Evolutionary conservation across 2,329 filamentous ascomycete species (phyloP).

Genomic region (Talaromyces funiculosus): DNA sequence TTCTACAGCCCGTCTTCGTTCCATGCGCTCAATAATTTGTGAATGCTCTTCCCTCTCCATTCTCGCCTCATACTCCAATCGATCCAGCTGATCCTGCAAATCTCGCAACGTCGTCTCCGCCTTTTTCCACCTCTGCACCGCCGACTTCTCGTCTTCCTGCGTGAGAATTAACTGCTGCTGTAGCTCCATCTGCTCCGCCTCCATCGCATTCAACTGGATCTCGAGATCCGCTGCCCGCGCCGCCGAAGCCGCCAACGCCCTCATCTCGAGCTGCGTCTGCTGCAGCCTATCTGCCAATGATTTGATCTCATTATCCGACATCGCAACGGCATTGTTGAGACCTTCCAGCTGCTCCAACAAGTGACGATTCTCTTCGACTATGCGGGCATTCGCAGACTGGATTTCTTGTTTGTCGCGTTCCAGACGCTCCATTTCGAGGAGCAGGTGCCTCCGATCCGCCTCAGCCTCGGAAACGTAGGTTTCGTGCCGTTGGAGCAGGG

Average conservation of each 20-base stretch:
- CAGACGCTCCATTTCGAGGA: constrained; percentile 66
- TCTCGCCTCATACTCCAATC: constrained; percentile 75
- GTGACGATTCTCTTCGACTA: constrained; percentile 74
- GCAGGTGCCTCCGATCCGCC: constrained; percentile 70
- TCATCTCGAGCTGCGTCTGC: constrained; percentile 70
- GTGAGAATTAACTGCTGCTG: constrained; percentile 62
- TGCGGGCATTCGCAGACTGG: constrained; percentile 69
- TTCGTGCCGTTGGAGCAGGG: constrained; percentile 85
- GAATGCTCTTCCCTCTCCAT: constrained; percentile 76
- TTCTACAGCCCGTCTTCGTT: constrained; percentile 75
- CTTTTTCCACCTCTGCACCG: constrained; percentile 75
- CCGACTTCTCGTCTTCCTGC: constrained; percentile 69
- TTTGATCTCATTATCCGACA: constrained; percentile 75
- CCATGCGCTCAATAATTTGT: constrained; percentile 76
- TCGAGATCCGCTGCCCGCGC: constrained; percentile 73
- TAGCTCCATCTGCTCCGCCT: constrained; percentile 71
- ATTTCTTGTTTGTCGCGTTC: constrained; percentile 68
- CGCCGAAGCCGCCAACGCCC: constrained; percentile 67
- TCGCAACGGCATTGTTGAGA: constrained; percentile 70
- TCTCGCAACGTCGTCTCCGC: constrained; percentile 73
- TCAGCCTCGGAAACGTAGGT: constrained; percentile 90
- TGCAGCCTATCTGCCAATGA: constrained; percentile 70
- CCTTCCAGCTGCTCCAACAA: constrained; percentile 79
- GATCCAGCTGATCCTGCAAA: constrained; percentile 81
- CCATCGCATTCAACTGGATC: constrained; percentile 69